Evolutionary conservation across 2,329 filamentous ascomycete genomes (phyloP), one percentile per base, ranked within the genome.

Genomic region (Aspergillus fumigatiaffinis): DNA sequence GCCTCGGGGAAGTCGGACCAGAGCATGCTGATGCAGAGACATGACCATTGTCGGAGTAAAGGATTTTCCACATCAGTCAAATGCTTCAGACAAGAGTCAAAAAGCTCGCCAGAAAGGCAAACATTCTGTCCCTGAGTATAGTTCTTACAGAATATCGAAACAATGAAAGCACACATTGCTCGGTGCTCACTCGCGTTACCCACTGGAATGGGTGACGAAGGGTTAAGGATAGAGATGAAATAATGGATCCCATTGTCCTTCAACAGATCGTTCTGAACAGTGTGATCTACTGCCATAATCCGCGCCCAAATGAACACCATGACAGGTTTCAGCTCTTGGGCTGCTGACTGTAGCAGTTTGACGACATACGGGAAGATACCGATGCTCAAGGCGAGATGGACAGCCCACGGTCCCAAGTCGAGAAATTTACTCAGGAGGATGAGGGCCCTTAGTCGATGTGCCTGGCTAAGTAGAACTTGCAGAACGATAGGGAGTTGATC

Each of bases 221-320:
- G 91, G 68, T 92, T 93, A 62, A 97, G 83, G 53, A 97, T 96
- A 60, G 88, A 88, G 53, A 94, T 92, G 73, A 99, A 99, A 76
- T 99, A 99, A 68, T 91, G 91, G 70, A 96, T 97, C 6, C 94
- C 94, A 67, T 92, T 96, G 71, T 99, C 94, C 75, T 97, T 97
- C 66, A 97, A 86, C 12, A 99, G 80, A 72, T 99, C 94, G 60
- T 88, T 87, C 73, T 99, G 94, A 69, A 94, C 97, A 1, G 90
- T 91, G 58, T 94, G 87, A 69, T 99, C 94, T 5, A 99, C 94
- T 7, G 94, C 94, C 62, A 99, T 85, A 47, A 99, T 91, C 51
- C 94, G 86, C 5, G 94, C 92, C 94, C 94, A 99, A 61, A 99
- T 99, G 74, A 97, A 99, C 4, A 99, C 92, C 94, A 99, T 97